Evolutionary conservation across 257 asterid genomes (phyloP), one percentile per base, ranked within the genome.

Genomic region (Jacaranda mimosifolia): DNA sequence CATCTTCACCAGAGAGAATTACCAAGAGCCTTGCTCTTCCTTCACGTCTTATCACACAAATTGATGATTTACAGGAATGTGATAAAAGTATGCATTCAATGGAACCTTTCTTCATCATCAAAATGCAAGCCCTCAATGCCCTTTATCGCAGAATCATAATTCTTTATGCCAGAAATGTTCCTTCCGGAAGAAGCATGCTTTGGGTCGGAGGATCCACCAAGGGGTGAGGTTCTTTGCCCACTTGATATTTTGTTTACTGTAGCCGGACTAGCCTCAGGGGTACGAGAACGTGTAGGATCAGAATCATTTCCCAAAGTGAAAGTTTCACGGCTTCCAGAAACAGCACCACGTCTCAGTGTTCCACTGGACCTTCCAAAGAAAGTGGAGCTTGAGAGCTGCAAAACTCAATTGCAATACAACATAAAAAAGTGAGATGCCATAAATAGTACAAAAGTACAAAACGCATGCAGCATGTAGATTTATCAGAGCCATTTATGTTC

Each of bases 281-380:
- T 90, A 46, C 93, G 89, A 26, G 89, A 77, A 42, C 90, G 92
- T 18, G 85, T 72, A 53, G 89, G 95, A 71, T 91, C 99, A 9
- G 96, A 88, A 38, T 91, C 93, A 73, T 89, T 88, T 19, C 89
- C 93, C 79, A 85, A 46, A 45, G 87, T 76, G 64, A 85, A 83
- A 17, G 93, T 78, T 55, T 90, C 94, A 9, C 87, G 94, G 83
- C 91, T 85, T 78, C 92, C 91, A 12, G 97, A 86, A 63, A 85
- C 87, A 70, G 87, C 84, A 82, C 85, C 90, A 42, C 91, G 91
- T 85, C 96, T 88, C 70, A 83, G 60, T 56, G 98, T 83, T 67
- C 99, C 99, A 48, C 91, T 86, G 49, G 97, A 88, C 86, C 94
- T 89, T 85, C 98, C 97, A 53, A 91, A 63, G 87, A 88, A 83